A percentile compares a stretch with the other conserved stretches of the same genome.
Conservation (phyloP, 805 yeast species). For the Grigorovia jiainica region DNA sequence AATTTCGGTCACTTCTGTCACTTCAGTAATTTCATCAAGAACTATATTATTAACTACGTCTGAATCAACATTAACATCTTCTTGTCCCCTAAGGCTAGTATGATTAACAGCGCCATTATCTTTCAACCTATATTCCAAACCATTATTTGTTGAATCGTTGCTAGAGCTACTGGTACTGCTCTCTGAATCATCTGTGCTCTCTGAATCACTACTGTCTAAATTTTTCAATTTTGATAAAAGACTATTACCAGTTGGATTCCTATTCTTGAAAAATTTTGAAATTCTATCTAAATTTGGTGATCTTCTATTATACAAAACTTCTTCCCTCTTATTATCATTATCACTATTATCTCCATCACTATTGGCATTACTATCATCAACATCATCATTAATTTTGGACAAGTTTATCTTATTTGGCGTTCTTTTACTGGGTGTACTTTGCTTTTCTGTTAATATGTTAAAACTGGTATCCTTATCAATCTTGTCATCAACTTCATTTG, state of each 20-base stretch:
- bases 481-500: background rate
- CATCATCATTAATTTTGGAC: too few relatives aligned
- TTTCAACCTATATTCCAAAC: too few relatives aligned
- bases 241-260: constrained; percentile 11
- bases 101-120: too few relatives aligned
- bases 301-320: constrained; percentile 9
- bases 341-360: background rate
- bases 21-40: background rate
- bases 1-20: background rate
- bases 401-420: too few relatives aligned
- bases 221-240: constrained; percentile 7
- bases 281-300: constrained; percentile 23
- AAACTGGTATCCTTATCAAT: background rate
- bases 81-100: too few relatives aligned
- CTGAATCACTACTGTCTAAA: constrained; percentile 3
- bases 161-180: background rate
- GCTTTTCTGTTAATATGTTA: background rate
- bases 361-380: too few relatives aligned
- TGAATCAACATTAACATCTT: background rate
- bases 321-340: background rate
- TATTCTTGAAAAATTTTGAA: constrained; percentile 16
- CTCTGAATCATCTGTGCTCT: background rate
- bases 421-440: constrained; percentile 1
- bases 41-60: background rate
- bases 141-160: too few relatives aligned